A percentile compares a stretch with the other conserved stretches of the same genome.
phyloP scores from a whole-genome alignment of 2,329 filamentous ascomycete species.

The Talaromyces sp. region DNA sequence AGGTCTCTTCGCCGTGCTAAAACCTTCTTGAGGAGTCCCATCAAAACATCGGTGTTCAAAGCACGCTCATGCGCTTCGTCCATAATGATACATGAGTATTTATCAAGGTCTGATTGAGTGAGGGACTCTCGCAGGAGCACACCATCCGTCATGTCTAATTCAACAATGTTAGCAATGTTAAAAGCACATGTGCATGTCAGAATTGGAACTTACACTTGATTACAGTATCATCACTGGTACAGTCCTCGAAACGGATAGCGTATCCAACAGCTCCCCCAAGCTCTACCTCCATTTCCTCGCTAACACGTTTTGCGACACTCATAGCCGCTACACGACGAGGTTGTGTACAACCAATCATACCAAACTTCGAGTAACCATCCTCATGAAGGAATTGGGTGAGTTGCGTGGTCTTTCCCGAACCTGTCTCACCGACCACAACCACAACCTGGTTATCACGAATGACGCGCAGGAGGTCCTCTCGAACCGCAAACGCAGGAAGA shows the following conservation, averaged over 20 bases:
- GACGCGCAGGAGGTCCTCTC: conserved; percentile 87
- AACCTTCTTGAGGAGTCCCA: conserved; percentile 98
- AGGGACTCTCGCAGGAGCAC: conserved; percentile 90
- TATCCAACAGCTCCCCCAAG: conserved; percentile 89
- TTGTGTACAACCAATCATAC: conserved; percentile 95
- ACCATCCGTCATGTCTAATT: conserved; percentile 87
- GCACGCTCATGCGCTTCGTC: conserved; percentile 98
- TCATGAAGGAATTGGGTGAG: conserved; percentile 95
- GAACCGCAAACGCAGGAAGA: conserved; percentile 91
- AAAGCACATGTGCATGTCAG: neutral
- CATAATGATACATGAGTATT: conserved; percentile 99
- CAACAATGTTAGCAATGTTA: conserved; percentile 11
- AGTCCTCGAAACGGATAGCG: conserved; percentile 97
- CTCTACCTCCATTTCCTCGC: conserved; percentile 95
- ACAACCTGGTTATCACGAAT: conserved; percentile 97
- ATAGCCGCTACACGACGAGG: conserved; percentile 95
- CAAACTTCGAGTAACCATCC: conserved; percentile 84
- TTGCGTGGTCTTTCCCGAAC: conserved; percentile 96
- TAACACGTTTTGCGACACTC: conserved; percentile 97
- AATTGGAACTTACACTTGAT: conserved; percentile 72
- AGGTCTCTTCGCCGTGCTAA: conserved; percentile 84
- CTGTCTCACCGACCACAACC: conserved; percentile 95
- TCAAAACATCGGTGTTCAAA: conserved; percentile 93
- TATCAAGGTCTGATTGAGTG: conserved; percentile 88
- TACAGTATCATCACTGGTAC: conserved; percentile 88